A percentile compares a stretch with the other conserved stretches of the same genome.
phyloP scores from a whole-genome alignment of 441 rosid species.

The Biscutella auriculata region DNA sequence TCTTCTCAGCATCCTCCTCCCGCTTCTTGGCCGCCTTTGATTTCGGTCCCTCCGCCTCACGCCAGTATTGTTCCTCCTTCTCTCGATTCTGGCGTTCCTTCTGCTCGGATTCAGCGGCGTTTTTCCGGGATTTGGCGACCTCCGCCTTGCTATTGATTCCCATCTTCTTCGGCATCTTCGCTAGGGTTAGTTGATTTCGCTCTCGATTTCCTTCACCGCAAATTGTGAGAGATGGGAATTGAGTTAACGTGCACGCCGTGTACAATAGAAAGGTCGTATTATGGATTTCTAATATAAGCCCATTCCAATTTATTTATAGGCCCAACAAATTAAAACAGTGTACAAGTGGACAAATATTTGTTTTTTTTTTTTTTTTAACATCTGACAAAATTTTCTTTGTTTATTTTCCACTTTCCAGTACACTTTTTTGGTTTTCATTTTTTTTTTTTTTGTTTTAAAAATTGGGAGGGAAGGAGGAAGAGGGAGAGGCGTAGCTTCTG shows the following conservation, averaged over 20 bases:
- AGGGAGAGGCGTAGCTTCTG: slow-evolving; percentile 4
- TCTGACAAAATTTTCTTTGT: too few species aligned
- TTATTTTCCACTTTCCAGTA: too few species aligned
- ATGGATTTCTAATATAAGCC: too few species aligned
- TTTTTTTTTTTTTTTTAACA: too few species aligned
- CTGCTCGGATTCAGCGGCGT: slow-evolving; percentile 56
- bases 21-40: slow-evolving; percentile 76
- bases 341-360: too few species aligned
- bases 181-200: slow-evolving; percentile 10
- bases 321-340: too few species aligned
- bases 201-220: background rate
- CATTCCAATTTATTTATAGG: too few species aligned
- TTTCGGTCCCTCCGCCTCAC: slow-evolving; percentile 71
- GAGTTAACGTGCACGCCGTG: too few species aligned
- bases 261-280: too few species aligned
- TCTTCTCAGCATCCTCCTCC: slow-evolving; percentile 83
- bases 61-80: slow-evolving; percentile 88
- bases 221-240: too few species aligned
- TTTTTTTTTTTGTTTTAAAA: slow-evolving; percentile 4
- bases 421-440: too few species aligned
- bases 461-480: slow-evolving; percentile 18
- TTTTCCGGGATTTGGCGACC: slow-evolving; percentile 72
- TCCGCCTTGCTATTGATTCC: slow-evolving; percentile 90
- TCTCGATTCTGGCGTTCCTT: slow-evolving; percentile 60
- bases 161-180: slow-evolving; percentile 91